phyloP scores from a whole-genome alignment of 148 eudicot genomes.

The Spergularia marina region DNA sequence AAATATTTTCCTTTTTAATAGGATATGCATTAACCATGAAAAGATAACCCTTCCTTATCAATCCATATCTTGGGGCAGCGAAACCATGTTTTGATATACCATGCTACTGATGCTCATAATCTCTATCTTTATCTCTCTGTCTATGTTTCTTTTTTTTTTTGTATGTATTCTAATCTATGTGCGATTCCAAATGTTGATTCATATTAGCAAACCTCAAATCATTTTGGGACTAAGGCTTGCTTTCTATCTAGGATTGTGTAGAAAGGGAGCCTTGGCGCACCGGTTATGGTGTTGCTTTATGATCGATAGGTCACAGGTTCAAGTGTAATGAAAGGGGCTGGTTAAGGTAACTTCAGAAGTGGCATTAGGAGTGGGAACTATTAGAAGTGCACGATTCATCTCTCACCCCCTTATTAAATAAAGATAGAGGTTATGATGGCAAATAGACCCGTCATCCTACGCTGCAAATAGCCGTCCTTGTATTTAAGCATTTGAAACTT shows the following conservation, averaged over 20 bases:
- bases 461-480: background rate
- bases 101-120: background rate
- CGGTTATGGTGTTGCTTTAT: too few species aligned
- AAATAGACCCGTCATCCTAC: background rate
- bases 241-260: too few species aligned
- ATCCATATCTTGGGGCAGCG: background rate
- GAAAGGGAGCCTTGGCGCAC: too few species aligned
- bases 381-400: background rate
- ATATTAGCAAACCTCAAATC: too few species aligned
- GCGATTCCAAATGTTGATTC: too few species aligned
- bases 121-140: background rate
- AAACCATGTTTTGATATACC: background rate
- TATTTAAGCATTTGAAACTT: background rate
- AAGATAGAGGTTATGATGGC: background rate
- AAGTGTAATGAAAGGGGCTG: constrained; percentile 1
- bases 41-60: background rate
- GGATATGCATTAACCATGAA: background rate
- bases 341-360: constrained; percentile 1
- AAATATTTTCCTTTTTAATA: background rate
- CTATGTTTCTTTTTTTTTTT: background rate
- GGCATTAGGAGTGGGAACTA: background rate
- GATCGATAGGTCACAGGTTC: too few species aligned
- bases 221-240: too few species aligned
- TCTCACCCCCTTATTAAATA: background rate
- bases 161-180: too few species aligned